These are phyloP conservation scores for Ophiocordyceps sinensis DNA, from an alignment of 2,329 filamentous ascomycete species.

Conservation along the genomic window DNA sequence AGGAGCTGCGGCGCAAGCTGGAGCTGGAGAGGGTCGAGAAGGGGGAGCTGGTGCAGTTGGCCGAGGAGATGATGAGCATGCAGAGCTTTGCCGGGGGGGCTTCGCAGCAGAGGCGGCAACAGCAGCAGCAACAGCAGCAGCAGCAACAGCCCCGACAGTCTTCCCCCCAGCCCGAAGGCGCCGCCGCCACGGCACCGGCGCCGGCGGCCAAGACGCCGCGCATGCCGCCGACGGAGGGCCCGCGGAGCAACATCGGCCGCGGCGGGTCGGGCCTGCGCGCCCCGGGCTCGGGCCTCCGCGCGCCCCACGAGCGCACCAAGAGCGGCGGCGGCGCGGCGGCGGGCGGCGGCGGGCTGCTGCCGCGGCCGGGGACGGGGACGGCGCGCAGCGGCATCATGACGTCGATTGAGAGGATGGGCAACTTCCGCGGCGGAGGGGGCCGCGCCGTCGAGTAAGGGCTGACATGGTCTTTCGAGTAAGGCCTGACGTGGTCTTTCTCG, in stretches of 20 bases:
- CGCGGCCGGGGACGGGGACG: constrained; percentile 31
- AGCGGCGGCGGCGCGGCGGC: too few relatives aligned
- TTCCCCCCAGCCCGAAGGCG: constrained; percentile 4
- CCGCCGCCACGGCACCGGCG: too few relatives aligned
- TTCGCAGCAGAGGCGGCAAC: constrained; percentile 3
- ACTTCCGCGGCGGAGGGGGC: constrained; percentile 25
- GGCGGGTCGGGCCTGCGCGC: constrained; percentile 46
- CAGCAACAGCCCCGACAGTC: constrained; percentile 8
- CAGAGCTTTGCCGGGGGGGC: constrained; percentile 28
- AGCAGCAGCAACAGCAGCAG: constrained; percentile 4
- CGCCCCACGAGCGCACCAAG: constrained; percentile 29
- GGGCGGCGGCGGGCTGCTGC: constrained; percentile 24
- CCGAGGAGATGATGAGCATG: constrained; percentile 72
- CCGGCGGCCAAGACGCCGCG: constrained; percentile 20
- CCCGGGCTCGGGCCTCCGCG: constrained; percentile 34
- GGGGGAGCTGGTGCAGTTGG: constrained; percentile 65
- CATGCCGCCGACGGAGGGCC: constrained; percentile 8
- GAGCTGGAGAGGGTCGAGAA: constrained; percentile 70
- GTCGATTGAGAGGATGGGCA: constrained; percentile 80
- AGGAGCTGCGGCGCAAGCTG: constrained; percentile 47
- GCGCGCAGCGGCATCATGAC: constrained; percentile 60
- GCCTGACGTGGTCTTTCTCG: too few relatives aligned
- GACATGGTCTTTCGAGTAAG: too few relatives aligned
- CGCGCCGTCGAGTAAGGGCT: too few relatives aligned
- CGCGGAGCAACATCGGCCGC: constrained; percentile 37